A percentile compares a stretch with the other conserved stretches of the same genome.
Evolutionary conservation across 2,329 filamentous ascomycete species (phyloP).

Genomic region (Cadophora gregata): DNA sequence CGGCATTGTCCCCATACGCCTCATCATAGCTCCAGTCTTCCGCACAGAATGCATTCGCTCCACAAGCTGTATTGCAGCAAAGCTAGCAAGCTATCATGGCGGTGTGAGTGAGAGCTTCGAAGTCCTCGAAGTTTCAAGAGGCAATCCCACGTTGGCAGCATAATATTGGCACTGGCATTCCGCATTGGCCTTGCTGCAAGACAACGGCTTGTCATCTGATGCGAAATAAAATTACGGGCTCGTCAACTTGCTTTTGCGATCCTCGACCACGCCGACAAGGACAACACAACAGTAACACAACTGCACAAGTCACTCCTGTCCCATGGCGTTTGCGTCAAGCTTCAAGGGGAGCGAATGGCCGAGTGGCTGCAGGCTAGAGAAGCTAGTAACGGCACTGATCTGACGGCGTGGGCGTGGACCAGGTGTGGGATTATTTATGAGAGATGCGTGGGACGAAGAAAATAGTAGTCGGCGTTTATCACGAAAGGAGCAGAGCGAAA

Average conservation of each 20-base stretch:
- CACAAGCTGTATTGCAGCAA: not conserved
- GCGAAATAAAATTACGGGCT: slow-evolving; percentile 9
- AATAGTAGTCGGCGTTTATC: slow-evolving; percentile 4
- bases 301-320: not conserved
- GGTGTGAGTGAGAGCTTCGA: not conserved
- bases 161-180: slow-evolving; percentile 1
- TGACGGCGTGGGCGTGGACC: slow-evolving; percentile 4
- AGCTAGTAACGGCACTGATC: slow-evolving; percentile 2
- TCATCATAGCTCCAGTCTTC: slow-evolving; percentile 10
- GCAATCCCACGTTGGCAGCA: slow-evolving; percentile 2
- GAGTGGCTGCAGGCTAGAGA: slow-evolving; percentile 5
- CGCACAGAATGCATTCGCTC: slow-evolving; percentile 10
- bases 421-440: slow-evolving; percentile 9
- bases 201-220: slow-evolving; percentile 5
- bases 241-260: slow-evolving; percentile 3
- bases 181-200: slow-evolving; percentile 13
- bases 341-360: not conserved
- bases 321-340: not conserved
- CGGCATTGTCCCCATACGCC: not conserved
- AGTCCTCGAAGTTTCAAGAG: not conserved
- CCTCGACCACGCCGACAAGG: not conserved
- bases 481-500: slow-evolving; percentile 1
- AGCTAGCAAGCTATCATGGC: slow-evolving; percentile 2
- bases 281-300: slow-evolving; percentile 10
- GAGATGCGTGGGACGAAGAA: slow-evolving; percentile 11